These are phyloP conservation scores for Secale cereale DNA, from an alignment of 176 grass and related monocot genomes.

Conservation along the genomic window DNA sequence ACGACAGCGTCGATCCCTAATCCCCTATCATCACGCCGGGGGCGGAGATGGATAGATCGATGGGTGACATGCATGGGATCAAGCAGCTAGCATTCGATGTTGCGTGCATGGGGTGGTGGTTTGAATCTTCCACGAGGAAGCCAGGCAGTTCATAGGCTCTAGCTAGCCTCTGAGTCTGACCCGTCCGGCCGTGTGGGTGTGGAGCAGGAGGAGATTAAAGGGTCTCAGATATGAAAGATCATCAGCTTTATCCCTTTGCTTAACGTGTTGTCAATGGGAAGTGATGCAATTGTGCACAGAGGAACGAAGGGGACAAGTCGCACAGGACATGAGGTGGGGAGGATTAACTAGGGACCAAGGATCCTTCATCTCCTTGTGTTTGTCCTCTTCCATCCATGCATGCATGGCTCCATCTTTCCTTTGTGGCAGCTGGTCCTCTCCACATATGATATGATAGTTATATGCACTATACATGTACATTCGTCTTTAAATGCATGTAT, in stretches of 20 bases:
- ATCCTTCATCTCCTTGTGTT: conserved; percentile 24
- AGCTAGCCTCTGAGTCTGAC: background rate
- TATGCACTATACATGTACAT: no score
- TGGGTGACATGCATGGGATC: background rate
- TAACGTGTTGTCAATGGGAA: conserved; percentile 65
- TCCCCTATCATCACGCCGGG: background rate
- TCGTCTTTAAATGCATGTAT: no score
- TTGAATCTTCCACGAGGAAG: conserved; percentile 22
- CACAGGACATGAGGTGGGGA: conserved; percentile 29
- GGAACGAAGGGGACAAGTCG: conserved; percentile 31
- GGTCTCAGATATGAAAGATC: background rate
- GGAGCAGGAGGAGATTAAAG: conserved; percentile 2
- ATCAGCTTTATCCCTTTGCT: conserved; percentile 26
- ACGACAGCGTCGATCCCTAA: background rate
- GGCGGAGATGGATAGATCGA: background rate
- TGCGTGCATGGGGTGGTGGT: conserved; percentile 18
- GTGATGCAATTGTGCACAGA: conserved; percentile 53
- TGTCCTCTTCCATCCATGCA: conserved; percentile 13
- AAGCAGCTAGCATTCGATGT: background rate
- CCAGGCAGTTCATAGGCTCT: background rate
- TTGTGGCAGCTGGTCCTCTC: background rate
- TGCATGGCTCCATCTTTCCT: conserved; percentile 14
- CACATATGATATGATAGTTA: no score
- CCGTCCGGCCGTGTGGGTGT: background rate
- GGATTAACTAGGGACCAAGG: conserved; percentile 40